Base-by-base conservation (phyloP, 176 grass and related monocot genomes). In the Cenchrus americanus region DNA sequence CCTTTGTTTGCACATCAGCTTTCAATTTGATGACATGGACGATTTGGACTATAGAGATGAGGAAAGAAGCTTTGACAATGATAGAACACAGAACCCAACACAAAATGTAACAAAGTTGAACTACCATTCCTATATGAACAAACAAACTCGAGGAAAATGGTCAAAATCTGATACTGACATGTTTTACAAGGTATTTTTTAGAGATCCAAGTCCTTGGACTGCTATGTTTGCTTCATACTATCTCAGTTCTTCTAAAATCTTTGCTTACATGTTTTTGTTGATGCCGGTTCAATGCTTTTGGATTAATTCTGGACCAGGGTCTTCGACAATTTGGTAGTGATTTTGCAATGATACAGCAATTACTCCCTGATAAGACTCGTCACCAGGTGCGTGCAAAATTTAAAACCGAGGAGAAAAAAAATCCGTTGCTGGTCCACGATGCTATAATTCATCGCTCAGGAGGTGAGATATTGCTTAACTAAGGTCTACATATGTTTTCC, bases 271-370 rank as follows among this genome's bases (percentile, higher is more conserved):
- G 64, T 80, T 42, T 84, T 9, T 83, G 55, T 46, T 71, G 66
- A 9, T 79, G 47, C 13, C 12, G 24, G 13, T 83, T 79, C 22
- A 42, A 66, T 74, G 14, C 42, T 81, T 80, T 67, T 69, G 34
- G 58, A 65, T 74, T 80, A 30, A 71, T 84, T 83, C 58, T 71
- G 52, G 32, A 77, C 49, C 88, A 98, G 96, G 96, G 90, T 57
- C 87, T 98, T 80, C 85, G 61, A 50, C 96, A 98, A 77, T 95
- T 98, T 93, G 93, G 96, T 63, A 93, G 87, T 5, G 96, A 98
- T 90, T 95, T 98, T 89, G 87, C 86, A 76, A 98, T 98, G 93
- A 93, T 98, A 93, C 92, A 93, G 2, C 91, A 90, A 69, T 63
- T 98, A 55, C 93, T 98, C 68, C 93, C 93, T 82, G 90, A 92